Conservation (phyloP, 306 rosid genomes). For the Clitoria ternatea region DNA sequence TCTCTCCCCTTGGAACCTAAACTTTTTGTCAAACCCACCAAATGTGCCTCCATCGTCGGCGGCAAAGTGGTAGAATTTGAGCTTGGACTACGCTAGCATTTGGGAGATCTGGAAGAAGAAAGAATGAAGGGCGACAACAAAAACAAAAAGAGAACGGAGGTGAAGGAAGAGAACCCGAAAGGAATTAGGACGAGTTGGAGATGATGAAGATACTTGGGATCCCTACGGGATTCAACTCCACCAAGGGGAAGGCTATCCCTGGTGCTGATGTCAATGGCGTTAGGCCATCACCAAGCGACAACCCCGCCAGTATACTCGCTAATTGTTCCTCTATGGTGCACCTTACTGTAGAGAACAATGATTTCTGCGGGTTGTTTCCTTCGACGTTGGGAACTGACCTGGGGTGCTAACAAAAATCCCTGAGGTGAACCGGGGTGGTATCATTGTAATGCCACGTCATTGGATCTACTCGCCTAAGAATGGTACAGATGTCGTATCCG, state of each 20-base stretch:
- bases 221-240: constrained; percentile 80
- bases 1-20: too few species aligned
- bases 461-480: too few species aligned
- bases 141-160: constrained; percentile 42
- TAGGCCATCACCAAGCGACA: constrained; percentile 81
- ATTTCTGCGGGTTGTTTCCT: constrained; percentile 61
- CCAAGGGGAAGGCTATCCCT: constrained; percentile 81
- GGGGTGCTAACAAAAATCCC: too few species aligned
- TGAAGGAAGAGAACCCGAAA: constrained; percentile 27
- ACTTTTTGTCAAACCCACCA: too few species aligned
- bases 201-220: constrained; percentile 95
- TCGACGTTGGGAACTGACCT: constrained; percentile 59
- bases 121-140: too few species aligned
- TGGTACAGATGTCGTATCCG: too few species aligned
- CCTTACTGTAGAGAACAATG: constrained; percentile 54
- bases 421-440: too few species aligned
- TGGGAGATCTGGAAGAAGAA: too few species aligned
- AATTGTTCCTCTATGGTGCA: constrained; percentile 63
- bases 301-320: constrained; percentile 74
- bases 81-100: too few species aligned
- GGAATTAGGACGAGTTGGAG: constrained; percentile 75
- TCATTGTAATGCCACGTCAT: too few species aligned
- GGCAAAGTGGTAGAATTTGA: too few species aligned
- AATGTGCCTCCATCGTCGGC: too few species aligned
- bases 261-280: constrained; percentile 93